Conservation (phyloP, 768 basidiomycete genomes). For the Pleurotus sapidus region DNA sequence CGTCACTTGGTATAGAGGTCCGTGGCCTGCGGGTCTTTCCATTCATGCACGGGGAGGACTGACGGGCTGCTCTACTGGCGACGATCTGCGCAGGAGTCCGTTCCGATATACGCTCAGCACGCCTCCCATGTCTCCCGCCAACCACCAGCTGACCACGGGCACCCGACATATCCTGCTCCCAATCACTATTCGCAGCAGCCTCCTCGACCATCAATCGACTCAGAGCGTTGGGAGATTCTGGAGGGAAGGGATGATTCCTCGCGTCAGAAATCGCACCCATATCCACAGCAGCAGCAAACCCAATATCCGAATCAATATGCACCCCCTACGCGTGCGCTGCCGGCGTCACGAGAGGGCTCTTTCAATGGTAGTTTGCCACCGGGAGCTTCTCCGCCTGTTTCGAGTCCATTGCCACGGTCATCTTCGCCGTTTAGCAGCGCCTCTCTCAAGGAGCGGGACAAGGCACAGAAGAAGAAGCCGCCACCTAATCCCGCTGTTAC, state of each 20-base stretch:
- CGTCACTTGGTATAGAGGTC: constrained; percentile 9
- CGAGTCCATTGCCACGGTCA: constrained; percentile 37
- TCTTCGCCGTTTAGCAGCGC: constrained; percentile 44
- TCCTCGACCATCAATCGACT: constrained; percentile 12
- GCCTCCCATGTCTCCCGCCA: not conserved
- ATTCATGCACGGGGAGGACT: not conserved
- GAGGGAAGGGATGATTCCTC: constrained; percentile 4
- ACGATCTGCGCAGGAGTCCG: not conserved
- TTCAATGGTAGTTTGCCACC: constrained; percentile 42
- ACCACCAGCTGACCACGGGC: constrained; percentile 3
- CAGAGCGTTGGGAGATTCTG: constrained; percentile 13
- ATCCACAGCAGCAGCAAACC: constrained; percentile 21
- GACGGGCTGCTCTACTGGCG: not conserved
- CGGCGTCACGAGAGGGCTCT: constrained; percentile 49
- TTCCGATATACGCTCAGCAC: constrained; percentile 5
- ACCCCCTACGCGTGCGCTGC: constrained; percentile 24
- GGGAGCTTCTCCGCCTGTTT: constrained; percentile 37
- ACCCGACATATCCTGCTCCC: not conserved
- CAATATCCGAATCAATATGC: constrained; percentile 13
- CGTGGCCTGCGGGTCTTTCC: not conserved
- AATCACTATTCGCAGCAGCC: not conserved
- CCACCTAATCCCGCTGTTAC: constrained; percentile 28
- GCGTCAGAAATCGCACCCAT: constrained; percentile 20
- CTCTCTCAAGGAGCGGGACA: constrained; percentile 22
- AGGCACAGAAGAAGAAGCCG: constrained; percentile 25